Conservation (phyloP, 257 asterid genomes). For the Parsonsia alboflavescens region DNA sequence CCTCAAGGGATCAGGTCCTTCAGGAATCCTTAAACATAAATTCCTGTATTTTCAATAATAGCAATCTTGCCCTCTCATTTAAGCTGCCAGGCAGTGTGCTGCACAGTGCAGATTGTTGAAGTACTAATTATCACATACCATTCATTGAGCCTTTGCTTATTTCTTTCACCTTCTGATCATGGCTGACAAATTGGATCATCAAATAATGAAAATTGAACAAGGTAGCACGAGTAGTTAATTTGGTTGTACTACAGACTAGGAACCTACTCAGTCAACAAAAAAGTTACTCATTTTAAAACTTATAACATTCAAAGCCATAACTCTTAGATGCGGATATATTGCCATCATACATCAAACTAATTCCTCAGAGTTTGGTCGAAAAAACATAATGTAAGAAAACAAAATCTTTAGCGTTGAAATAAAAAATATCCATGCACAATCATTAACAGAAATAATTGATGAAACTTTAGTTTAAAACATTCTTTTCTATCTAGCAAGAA, state of each 20-base stretch:
- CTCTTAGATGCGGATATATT: not conserved
- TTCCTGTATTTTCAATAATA: not conserved
- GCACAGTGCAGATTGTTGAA: not conserved
- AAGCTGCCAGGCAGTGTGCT: not conserved
- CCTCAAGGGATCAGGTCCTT: not conserved
- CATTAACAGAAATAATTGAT: not conserved
- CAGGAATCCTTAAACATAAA: not conserved
- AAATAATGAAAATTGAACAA: not conserved
- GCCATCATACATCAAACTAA: not conserved
- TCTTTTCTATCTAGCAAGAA: slow-evolving; percentile 7
- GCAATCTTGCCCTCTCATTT: not conserved
- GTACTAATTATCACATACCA: not conserved
- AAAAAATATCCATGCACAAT: not conserved
- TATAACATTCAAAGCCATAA: not conserved
- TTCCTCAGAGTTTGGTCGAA: not conserved
- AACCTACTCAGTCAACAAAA: not conserved
- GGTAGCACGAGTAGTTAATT: not conserved
- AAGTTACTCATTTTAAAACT: not conserved
- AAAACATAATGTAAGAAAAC: not conserved
- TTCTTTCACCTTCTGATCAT: not conserved
- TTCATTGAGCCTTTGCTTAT: not conserved
- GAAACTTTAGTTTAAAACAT: not conserved
- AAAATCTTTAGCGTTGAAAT: not conserved
- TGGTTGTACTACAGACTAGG: not conserved
- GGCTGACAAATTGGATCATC: not conserved